A percentile compares a stretch with the other conserved stretches of the same genome.
Evolutionary conservation across 2,329 filamentous ascomycete genomes (phyloP).

Genomic region (Phyllosticta citribraziliensis): DNA sequence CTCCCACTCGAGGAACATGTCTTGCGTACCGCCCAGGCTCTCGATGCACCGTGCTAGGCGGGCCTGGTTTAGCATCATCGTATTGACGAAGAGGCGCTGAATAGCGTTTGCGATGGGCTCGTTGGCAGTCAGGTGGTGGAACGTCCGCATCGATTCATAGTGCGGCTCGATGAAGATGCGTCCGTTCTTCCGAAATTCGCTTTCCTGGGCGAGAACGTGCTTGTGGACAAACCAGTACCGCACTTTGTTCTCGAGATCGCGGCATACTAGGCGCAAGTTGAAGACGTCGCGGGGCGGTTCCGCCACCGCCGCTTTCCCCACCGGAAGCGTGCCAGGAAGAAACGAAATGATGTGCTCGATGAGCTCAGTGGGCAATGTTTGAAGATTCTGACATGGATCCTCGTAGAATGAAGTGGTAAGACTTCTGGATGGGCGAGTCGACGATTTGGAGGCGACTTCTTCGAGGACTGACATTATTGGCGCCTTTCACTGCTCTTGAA

Average conservation of each 20-base stretch:
- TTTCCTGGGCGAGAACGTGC: not conserved
- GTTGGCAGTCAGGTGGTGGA: not conserved
- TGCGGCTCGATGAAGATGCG: not conserved
- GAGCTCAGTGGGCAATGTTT: not conserved
- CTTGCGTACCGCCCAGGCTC: not conserved
- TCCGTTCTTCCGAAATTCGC: not conserved
- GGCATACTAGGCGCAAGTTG: not conserved
- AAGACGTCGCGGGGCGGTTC: not conserved
- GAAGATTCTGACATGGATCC: not conserved
- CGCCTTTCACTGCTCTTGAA: not conserved
- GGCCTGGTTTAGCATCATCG: not conserved
- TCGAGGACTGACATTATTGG: not conserved
- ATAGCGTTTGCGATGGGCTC: not conserved
- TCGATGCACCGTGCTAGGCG: not conserved
- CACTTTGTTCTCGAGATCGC: not conserved
- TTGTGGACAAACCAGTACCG: not conserved
- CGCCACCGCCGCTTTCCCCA: not conserved
- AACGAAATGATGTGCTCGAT: not conserved
- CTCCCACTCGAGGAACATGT: not conserved
- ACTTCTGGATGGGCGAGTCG: not conserved
- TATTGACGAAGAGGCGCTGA: not conserved
- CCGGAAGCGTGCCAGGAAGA: not conserved
- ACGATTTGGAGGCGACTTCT: not conserved
- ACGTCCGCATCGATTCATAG: not conserved
- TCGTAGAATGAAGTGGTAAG: not conserved